Percentiles rank a stretch among this genome's conserved stretches.
phyloP scores from a whole-genome alignment of 805 yeast species.

The Candida montana region DNA sequence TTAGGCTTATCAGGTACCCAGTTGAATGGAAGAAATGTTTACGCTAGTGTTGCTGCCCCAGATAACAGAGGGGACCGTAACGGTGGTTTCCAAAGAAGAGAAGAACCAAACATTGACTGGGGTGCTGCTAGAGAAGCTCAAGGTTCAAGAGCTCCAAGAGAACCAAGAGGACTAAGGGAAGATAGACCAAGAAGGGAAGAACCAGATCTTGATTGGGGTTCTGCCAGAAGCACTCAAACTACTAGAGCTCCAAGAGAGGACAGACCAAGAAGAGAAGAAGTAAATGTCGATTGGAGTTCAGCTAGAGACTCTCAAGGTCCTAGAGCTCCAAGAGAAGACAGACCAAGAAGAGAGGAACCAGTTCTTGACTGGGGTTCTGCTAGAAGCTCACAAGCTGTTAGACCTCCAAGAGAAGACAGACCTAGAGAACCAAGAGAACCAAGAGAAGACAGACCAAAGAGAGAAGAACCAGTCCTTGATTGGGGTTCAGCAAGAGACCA shows the following conservation, averaged over 20 bases:
- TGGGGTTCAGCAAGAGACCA: constrained; percentile 48
- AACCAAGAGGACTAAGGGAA: constrained; percentile 21
- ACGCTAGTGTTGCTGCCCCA: constrained; percentile 79
- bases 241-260: constrained; percentile 26
- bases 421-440: constrained; percentile 19
- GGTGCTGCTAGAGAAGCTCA: constrained; percentile 43
- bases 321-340: constrained; percentile 26
- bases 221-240: constrained; percentile 38
- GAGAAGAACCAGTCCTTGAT: constrained; percentile 55
- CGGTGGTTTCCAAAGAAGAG: constrained; percentile 33
- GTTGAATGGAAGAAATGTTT: constrained; percentile 64
- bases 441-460: constrained; percentile 31
- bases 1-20: constrained; percentile 64
- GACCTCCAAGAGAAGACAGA: constrained; percentile 17
- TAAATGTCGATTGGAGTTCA: constrained; percentile 43
- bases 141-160: constrained; percentile 27
- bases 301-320: constrained; percentile 38
- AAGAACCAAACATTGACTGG: constrained; percentile 41
- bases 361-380: constrained; percentile 44
- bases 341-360: constrained; percentile 24
- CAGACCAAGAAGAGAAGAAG: constrained; percentile 23
- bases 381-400: constrained; percentile 33
- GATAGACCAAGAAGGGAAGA: constrained; percentile 24
- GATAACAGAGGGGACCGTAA: constrained; percentile 37
- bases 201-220: constrained; percentile 43